phyloP scores from a whole-genome alignment of 176 grass and related monocot species.

The Thinopyrum elongatum region DNA sequence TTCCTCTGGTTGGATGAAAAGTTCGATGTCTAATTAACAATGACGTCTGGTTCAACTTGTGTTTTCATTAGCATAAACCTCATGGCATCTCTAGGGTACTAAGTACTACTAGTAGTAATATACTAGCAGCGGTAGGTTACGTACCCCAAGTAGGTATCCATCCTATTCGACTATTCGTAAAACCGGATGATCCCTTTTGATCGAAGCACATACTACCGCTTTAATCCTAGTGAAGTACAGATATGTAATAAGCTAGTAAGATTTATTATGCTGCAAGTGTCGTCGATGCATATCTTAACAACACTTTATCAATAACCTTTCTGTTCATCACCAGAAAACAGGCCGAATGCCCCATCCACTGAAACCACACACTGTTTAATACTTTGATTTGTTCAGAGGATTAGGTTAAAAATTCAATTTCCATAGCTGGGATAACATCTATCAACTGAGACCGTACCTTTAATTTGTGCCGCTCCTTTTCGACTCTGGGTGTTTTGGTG shows the following conservation, averaged over 20 bases:
- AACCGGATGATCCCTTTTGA: background rate
- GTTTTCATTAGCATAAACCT: background rate
- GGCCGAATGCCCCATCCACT: background rate
- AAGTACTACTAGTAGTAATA: background rate
- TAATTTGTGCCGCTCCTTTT: background rate
- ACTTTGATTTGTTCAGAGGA: background rate
- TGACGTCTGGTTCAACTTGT: background rate
- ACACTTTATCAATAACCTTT: background rate
- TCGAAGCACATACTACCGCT: background rate
- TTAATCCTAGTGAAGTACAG: background rate
- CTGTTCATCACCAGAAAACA: background rate
- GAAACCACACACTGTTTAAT: background rate
- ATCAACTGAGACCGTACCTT: background rate
- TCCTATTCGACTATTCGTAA: background rate
- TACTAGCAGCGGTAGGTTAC: background rate
- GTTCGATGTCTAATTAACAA: background rate
- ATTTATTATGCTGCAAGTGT: background rate
- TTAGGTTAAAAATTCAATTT: background rate
- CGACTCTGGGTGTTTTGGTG: background rate
- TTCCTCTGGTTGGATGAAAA: background rate
- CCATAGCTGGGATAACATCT: background rate
- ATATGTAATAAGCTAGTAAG: background rate
- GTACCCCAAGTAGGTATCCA: background rate
- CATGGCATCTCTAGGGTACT: background rate
- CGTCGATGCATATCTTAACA: background rate